Conservation (phyloP, 768 basidiomycete species). For the Amanita thiersii region DNA sequence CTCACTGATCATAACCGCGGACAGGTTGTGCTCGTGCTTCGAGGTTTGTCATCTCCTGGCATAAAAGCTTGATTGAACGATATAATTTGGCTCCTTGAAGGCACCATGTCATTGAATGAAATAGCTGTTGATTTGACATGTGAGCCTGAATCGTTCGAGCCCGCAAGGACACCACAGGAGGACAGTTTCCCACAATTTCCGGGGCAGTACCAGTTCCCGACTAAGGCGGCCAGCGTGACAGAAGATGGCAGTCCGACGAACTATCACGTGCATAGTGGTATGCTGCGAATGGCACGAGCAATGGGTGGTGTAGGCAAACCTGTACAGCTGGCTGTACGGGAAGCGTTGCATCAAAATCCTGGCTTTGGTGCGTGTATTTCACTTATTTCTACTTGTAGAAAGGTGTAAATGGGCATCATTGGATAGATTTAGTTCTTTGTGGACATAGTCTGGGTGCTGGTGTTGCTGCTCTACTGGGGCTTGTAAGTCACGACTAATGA, state of each 20-base stretch:
- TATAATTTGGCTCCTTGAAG: slow-evolving; percentile 20
- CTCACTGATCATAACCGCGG: slow-evolving; percentile 69
- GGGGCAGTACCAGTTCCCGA: slow-evolving; percentile 29
- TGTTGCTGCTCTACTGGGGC: slow-evolving; percentile 64
- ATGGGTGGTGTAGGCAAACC: slow-evolving; percentile 77
- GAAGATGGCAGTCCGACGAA: slow-evolving; percentile 14
- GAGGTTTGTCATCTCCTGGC: slow-evolving; percentile 30
- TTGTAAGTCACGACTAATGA: slow-evolving; percentile 35
- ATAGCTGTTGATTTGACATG: slow-evolving; percentile 82
- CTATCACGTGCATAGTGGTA: slow-evolving; percentile 75
- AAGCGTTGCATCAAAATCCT: slow-evolving; percentile 60
- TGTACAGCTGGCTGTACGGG: slow-evolving; percentile 65
- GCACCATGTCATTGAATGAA: slow-evolving; percentile 85
- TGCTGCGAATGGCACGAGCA: slow-evolving; percentile 67
- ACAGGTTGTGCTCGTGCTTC: slow-evolving; percentile 69
- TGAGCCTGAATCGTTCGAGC: slow-evolving; percentile 60
- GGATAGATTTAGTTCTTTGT: slow-evolving; percentile 60
- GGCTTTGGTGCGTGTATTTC: slow-evolving; percentile 52
- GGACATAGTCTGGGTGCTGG: slow-evolving; percentile 85
- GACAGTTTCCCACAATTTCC: slow-evolving; percentile 24
- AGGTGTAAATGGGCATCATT: not conserved
- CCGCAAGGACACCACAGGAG: slow-evolving; percentile 32
- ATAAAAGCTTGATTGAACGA: not conserved
- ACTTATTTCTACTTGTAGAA: not conserved
- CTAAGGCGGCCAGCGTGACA: slow-evolving; percentile 13